Conservation (phyloP, 495 filamentous ascomycete species). For the Aspergillus sparsus region DNA sequence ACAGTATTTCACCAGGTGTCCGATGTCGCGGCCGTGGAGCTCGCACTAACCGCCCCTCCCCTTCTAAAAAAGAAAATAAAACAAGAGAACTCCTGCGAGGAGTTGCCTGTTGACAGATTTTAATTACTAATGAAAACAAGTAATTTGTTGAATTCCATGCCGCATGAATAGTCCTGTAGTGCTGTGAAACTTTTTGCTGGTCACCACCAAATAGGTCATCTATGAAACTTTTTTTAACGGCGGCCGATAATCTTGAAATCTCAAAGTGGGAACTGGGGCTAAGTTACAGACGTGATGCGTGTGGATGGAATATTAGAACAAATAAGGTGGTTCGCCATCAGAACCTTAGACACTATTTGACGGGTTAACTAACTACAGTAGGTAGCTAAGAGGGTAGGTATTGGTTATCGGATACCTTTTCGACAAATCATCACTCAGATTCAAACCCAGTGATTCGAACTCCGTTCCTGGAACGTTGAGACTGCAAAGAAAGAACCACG, state of each 20-base stretch:
- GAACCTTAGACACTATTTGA: too few relatives aligned
- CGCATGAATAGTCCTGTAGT: not conserved
- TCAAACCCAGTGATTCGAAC: not conserved
- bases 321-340: too few relatives aligned
- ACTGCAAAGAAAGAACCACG: conserved; percentile 6
- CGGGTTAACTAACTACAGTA: too few relatives aligned
- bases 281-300: too few relatives aligned
- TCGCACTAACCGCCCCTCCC: not conserved
- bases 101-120: not conserved
- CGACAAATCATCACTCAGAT: conserved; percentile 4
- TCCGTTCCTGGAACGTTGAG: conserved; percentile 3
- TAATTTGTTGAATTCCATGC: not conserved
- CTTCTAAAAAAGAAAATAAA: not conserved
- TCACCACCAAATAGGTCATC: too few relatives aligned
- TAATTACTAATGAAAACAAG: not conserved
- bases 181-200: not conserved
- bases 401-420: not conserved
- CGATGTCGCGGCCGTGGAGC: not conserved
- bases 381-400: not conserved
- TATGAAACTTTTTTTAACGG: not conserved
- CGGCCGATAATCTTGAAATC: not conserved
- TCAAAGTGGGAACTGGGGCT: too few relatives aligned
- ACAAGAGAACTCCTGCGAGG: too few relatives aligned
- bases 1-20: not conserved
- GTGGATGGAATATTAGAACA: too few relatives aligned